Conservation (phyloP, 768 basidiomycete genomes). For the Psilocybe sp. region DNA sequence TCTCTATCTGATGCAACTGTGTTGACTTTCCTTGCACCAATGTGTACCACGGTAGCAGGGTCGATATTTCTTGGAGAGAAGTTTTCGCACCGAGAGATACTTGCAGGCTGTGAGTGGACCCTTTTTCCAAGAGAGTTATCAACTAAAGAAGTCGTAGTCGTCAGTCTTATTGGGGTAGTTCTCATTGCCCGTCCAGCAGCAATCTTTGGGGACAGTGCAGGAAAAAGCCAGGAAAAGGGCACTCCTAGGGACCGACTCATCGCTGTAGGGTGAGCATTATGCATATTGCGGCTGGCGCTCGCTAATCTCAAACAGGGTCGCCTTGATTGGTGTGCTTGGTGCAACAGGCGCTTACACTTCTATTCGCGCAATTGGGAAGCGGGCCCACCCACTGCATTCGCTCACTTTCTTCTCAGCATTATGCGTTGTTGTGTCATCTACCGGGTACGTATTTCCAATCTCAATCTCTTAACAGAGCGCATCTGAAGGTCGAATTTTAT, state of each 20-base stretch:
- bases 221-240: conserved; percentile 23
- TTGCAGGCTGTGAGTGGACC: conserved; percentile 40
- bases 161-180: conserved; percentile 72
- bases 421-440: conserved; percentile 40
- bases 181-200: conserved; percentile 78
- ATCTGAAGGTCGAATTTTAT: neutral
- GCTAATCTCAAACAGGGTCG: conserved; percentile 37
- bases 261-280: conserved; percentile 51
- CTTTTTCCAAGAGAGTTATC: neutral
- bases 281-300: neutral
- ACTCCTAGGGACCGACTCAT: conserved; percentile 42
- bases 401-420: conserved; percentile 64
- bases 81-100: conserved; percentile 50
- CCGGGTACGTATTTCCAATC: conserved; percentile 36
- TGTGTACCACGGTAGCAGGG: conserved; percentile 60
- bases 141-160: conserved; percentile 33
- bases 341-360: conserved; percentile 57
- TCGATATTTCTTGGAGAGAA: conserved; percentile 55
- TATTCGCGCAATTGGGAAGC: conserved; percentile 66
- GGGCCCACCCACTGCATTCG: conserved; percentile 73
- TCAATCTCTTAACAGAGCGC: neutral
- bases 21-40: conserved; percentile 72
- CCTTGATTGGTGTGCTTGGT: conserved; percentile 64
- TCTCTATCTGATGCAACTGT: conserved; percentile 78
- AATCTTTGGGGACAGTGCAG: conserved; percentile 53